phyloP scores from a whole-genome alignment of 306 rosid genomes.

The Cucurbita moschata region DNA sequence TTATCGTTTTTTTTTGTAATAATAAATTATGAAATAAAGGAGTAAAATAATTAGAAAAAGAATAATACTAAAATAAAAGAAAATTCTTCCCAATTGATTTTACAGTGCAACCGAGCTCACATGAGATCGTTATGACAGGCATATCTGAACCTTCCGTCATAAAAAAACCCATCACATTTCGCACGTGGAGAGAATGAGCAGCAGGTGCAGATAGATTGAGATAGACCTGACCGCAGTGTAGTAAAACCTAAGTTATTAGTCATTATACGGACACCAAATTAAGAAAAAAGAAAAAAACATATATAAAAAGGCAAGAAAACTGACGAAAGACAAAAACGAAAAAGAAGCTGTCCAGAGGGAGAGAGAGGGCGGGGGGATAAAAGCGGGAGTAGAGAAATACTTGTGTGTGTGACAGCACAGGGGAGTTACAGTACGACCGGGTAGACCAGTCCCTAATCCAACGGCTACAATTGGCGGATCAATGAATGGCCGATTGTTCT shows the following conservation, averaged over 20 bases:
- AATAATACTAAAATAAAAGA: background rate
- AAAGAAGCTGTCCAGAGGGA: background rate
- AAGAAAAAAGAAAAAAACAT: background rate
- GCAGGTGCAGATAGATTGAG: background rate
- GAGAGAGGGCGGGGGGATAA: background rate
- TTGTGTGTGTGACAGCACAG: background rate
- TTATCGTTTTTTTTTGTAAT: background rate
- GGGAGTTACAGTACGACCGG: too few species aligned
- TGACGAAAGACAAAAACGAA: conserved; percentile 2
- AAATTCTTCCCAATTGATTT: background rate
- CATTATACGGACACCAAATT: background rate
- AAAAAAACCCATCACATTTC: background rate
- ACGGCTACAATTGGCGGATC: background rate
- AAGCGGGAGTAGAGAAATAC: background rate
- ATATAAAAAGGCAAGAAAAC: background rate
- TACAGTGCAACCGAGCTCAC: background rate
- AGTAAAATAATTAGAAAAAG: background rate
- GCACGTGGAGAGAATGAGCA: background rate
- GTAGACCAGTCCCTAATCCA: background rate
- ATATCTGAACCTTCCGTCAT: background rate
- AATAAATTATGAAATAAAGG: background rate
- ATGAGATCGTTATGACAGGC: background rate
- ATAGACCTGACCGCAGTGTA: background rate
- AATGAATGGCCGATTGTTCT: background rate
- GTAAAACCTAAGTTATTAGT: background rate